Percentiles rank a stretch among this genome's conserved stretches.
phyloP scores from a whole-genome alignment of 495 filamentous ascomycete species.

The Penicillium paradoxum region DNA sequence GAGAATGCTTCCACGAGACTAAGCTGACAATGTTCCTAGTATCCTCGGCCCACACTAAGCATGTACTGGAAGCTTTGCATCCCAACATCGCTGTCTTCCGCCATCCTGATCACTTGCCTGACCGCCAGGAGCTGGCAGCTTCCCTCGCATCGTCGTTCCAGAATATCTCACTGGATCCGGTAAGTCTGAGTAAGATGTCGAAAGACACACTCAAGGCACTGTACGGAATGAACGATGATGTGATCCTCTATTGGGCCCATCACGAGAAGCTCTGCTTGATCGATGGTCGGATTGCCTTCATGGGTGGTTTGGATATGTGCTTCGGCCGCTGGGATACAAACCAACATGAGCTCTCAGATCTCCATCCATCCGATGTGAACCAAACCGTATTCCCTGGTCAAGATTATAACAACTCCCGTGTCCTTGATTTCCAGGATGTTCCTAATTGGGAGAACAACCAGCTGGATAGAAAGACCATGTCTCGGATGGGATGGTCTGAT shows the following conservation, averaged over 20 bases:
- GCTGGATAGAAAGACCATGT: slow-evolving; percentile 69
- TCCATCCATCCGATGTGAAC: slow-evolving; percentile 71
- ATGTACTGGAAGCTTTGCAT: slow-evolving; percentile 70
- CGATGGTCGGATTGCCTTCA: slow-evolving; percentile 78
- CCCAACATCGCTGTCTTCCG: slow-evolving; percentile 88
- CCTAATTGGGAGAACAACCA: slow-evolving; percentile 81
- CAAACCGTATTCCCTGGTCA: slow-evolving; percentile 81
- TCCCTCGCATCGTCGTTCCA: slow-evolving; percentile 48
- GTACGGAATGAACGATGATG: slow-evolving; percentile 75
- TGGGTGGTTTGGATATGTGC: slow-evolving; percentile 67
- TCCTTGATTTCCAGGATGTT: slow-evolving; percentile 85
- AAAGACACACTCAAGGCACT: slow-evolving; percentile 64
- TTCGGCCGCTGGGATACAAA: slow-evolving; percentile 62
- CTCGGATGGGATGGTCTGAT: slow-evolving; percentile 94
- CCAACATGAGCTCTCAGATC: slow-evolving; percentile 78
- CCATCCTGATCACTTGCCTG: slow-evolving; percentile 84
- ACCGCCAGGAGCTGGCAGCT: slow-evolving; percentile 53
- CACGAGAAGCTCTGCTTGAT: slow-evolving; percentile 90
- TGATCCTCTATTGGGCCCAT: slow-evolving; percentile 91
- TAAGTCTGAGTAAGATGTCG: slow-evolving; percentile 53
- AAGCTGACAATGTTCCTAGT: slow-evolving; percentile 40
- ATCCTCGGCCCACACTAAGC: slow-evolving; percentile 80
- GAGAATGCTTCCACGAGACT: no score
- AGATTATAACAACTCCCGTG: slow-evolving; percentile 89
- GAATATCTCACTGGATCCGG: slow-evolving; percentile 47